phyloP scores from a whole-genome alignment of 257 asterid genomes.

The Gentiana dahurica region DNA sequence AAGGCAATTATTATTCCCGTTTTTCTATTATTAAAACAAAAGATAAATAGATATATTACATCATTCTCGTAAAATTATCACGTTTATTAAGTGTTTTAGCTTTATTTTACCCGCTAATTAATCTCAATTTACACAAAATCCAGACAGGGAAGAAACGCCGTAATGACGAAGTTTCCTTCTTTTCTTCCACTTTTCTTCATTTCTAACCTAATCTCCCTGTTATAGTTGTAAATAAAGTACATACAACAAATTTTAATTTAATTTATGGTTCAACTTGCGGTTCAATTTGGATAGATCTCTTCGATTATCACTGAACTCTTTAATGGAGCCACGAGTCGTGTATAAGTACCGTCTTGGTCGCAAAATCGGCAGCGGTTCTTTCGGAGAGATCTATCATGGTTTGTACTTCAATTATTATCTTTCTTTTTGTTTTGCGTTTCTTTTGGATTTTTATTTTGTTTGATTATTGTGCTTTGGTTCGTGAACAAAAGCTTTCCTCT shows the following conservation, averaged over 20 bases:
- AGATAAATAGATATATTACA: too few species aligned
- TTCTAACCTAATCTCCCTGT: conserved; percentile 16
- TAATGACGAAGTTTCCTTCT: neutral
- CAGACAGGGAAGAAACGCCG: neutral
- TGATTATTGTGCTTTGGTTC: neutral
- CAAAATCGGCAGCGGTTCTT: conserved; percentile 43
- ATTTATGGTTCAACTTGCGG: neutral
- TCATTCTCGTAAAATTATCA: too few species aligned
- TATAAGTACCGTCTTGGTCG: conserved; percentile 35
- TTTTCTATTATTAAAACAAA: too few species aligned
- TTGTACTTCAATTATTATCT: neutral
- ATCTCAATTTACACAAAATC: neutral
- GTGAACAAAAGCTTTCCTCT: neutral
- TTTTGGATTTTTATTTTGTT: neutral
- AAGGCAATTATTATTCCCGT: too few species aligned
- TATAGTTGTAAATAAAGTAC: neutral
- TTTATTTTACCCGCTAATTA: neutral
- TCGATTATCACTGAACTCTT: conserved; percentile 3
- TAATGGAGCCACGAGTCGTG: conserved; percentile 39
- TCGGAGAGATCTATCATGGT: conserved; percentile 46
- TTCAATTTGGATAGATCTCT: conserved; percentile 10
- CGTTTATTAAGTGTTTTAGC: neutral
- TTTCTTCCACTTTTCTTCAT: conserved; percentile 7
- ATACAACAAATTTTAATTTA: neutral
- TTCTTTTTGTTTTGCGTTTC: neutral